These are phyloP conservation scores for Phytopythium vexans DNA, from an alignment of 352 stramenopile genomes.

Conservation along the genomic window DNA sequence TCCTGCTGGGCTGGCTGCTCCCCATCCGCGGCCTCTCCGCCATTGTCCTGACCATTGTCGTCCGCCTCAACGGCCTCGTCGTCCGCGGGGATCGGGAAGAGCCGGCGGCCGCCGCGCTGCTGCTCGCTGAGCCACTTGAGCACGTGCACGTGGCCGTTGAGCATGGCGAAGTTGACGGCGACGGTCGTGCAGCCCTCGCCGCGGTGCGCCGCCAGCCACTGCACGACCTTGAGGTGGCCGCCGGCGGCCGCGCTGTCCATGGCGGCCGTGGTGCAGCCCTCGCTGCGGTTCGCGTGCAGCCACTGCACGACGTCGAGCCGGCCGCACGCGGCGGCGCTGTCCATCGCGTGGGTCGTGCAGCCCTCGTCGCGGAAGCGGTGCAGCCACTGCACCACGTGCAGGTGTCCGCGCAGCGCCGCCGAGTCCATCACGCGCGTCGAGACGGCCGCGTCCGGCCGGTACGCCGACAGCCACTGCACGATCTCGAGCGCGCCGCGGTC, in stretches of 20 bases:
- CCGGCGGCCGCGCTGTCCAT: constrained; percentile 72
- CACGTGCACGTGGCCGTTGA: constrained; percentile 66
- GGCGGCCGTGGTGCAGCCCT: constrained; percentile 69
- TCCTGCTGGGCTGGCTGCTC: not conserved
- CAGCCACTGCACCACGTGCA: constrained; percentile 72
- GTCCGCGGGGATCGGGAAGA: not conserved
- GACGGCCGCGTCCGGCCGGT: constrained; percentile 47
- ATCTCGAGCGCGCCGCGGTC: constrained; percentile 62
- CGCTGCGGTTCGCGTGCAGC: constrained; percentile 56
- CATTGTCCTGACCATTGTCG: not conserved
- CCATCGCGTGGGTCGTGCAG: constrained; percentile 76
- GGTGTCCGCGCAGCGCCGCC: constrained; percentile 60
- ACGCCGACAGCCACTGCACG: constrained; percentile 61
- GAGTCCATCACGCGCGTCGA: constrained; percentile 81
- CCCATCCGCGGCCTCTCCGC: not conserved
- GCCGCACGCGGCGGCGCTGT: constrained; percentile 68
- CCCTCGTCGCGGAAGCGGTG: constrained; percentile 59
- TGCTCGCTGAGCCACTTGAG: constrained; percentile 64
- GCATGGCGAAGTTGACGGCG: constrained; percentile 62
- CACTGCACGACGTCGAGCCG: constrained; percentile 68
- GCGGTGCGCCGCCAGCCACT: constrained; percentile 60
- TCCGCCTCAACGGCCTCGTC: not conserved
- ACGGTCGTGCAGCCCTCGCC: constrained; percentile 67
- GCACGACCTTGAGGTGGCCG: constrained; percentile 62
- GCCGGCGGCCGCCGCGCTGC: constrained; percentile 7